phyloP scores from a whole-genome alignment of 805 yeast genomes.

The Wickerhamiella azyma region DNA sequence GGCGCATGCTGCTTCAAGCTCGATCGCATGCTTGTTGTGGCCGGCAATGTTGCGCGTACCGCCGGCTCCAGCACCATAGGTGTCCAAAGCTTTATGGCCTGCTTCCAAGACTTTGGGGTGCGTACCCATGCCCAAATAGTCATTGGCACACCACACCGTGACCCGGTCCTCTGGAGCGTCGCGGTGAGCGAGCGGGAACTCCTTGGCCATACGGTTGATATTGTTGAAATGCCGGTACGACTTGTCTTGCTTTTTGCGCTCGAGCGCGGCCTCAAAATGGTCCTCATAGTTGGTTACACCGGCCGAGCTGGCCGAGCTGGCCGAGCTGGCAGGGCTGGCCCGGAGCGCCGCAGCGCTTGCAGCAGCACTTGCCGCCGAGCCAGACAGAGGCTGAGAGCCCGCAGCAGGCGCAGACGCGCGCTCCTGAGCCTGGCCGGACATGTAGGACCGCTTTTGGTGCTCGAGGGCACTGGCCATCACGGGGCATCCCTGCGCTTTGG shows the following conservation, averaged over 20 bases:
- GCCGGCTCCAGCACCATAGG: slow-evolving; percentile 98
- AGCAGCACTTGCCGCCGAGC: slow-evolving; percentile 17
- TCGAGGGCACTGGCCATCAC: slow-evolving; percentile 72
- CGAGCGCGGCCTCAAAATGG: slow-evolving; percentile 50
- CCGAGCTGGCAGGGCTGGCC: too few relatives aligned
- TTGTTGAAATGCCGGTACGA: slow-evolving; percentile 95
- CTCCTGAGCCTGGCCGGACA: slow-evolving; percentile 11
- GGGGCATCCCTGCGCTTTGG: slow-evolving; percentile 70
- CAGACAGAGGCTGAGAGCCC: slow-evolving; percentile 21
- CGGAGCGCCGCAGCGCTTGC: background rate
- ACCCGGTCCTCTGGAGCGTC: slow-evolving; percentile 64
- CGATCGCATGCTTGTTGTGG: slow-evolving; percentile 81
- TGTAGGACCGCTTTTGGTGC: slow-evolving; percentile 25
- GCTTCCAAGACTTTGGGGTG: slow-evolving; percentile 56
- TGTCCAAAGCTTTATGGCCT: slow-evolving; percentile 68
- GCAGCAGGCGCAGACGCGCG: slow-evolving; percentile 21
- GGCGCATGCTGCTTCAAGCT: slow-evolving; percentile 75
- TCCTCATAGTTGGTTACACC: slow-evolving; percentile 36
- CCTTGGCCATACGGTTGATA: slow-evolving; percentile 87
- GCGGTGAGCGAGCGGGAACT: slow-evolving; percentile 88
- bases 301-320: background rate
- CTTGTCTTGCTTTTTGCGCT: slow-evolving; percentile 68
- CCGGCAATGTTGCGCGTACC: slow-evolving; percentile 99
- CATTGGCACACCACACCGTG: slow-evolving; percentile 98
- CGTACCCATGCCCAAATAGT: slow-evolving; percentile 88